Percentiles rank a stretch among this genome's conserved stretches.
Evolutionary conservation across 148 eudicot genomes (phyloP).

Genomic region (Nepenthes gracilis): DNA sequence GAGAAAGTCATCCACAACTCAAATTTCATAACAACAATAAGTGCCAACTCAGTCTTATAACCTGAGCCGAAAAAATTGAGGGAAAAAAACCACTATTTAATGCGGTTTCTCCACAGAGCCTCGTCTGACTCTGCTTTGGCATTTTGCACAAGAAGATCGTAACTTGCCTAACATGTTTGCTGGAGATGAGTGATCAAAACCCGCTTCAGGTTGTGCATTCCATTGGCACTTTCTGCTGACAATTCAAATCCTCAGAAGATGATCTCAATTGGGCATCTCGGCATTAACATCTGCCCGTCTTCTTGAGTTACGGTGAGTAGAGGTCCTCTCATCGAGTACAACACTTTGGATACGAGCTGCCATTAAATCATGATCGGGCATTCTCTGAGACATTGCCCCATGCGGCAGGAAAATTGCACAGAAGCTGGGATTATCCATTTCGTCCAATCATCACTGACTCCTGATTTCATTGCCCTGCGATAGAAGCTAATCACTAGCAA

Average conservation of each 20-base stretch:
- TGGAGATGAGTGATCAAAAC: constrained; percentile 9
- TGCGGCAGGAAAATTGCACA: constrained; percentile 16
- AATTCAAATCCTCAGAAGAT: constrained; percentile 24
- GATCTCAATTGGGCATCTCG: constrained; percentile 12
- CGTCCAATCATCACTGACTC: constrained; percentile 48
- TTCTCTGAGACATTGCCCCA: constrained; percentile 24
- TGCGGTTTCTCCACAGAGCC: too few species aligned
- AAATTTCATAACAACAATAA: too few species aligned
- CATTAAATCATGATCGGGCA: constrained; percentile 7
- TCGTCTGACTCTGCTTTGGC: too few species aligned
- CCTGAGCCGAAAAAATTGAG: too few species aligned
- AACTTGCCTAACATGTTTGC: not conserved
- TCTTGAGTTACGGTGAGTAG: not conserved
- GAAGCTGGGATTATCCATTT: constrained; percentile 55
- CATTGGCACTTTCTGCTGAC: constrained; percentile 7
- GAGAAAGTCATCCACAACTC: too few species aligned
- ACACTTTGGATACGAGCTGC: constrained; percentile 29
- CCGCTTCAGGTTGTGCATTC: constrained; percentile 10
- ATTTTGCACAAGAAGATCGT: too few species aligned
- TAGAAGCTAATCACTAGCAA: not conserved
- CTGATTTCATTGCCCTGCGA: constrained; percentile 49
- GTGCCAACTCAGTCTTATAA: too few species aligned
- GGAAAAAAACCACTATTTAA: too few species aligned
- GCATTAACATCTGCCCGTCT: constrained; percentile 9
- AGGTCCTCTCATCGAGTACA: constrained; percentile 27